Percentiles rank a stretch among this genome's conserved stretches.
phyloP scores from a whole-genome alignment of 176 grass and related monocot species.

The Pontederia crassipes region DNA sequence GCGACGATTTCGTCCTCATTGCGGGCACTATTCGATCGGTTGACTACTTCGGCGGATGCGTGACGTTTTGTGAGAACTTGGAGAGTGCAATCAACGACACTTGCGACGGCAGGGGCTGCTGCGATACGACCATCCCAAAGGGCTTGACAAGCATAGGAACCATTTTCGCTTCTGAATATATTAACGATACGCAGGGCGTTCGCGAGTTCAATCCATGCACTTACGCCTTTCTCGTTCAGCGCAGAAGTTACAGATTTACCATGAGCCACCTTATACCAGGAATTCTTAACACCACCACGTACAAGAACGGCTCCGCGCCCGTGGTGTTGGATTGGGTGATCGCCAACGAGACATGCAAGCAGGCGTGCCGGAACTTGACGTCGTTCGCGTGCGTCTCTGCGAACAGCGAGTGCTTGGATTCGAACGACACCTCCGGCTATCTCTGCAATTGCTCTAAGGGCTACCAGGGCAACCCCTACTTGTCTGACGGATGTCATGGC shows the following conservation, averaged over 20 bases:
- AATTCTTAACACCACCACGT: not conserved
- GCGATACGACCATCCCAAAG: slow-evolving; percentile 40
- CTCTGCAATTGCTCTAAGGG: slow-evolving; percentile 38
- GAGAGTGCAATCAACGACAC: slow-evolving; percentile 24
- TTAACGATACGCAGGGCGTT: no score
- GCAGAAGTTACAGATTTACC: slow-evolving; percentile 40
- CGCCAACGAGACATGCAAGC: not conserved
- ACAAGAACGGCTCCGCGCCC: not conserved
- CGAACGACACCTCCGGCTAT: slow-evolving; percentile 29
- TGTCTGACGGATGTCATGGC: slow-evolving; percentile 29
- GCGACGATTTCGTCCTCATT: slow-evolving; percentile 13
- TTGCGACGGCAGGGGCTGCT: slow-evolving; percentile 69
- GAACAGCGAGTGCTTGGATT: slow-evolving; percentile 25
- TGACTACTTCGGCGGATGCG: slow-evolving; percentile 30
- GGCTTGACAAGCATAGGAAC: slow-evolving; percentile 35
- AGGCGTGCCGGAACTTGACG: not conserved
- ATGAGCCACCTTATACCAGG: slow-evolving; percentile 31
- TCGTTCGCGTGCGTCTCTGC: slow-evolving; percentile 15
- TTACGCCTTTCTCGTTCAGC: slow-evolving; percentile 50
- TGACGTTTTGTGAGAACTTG: not conserved
- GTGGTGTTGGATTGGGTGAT: slow-evolving; percentile 3
- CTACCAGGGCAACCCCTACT: slow-evolving; percentile 48
- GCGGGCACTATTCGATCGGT: slow-evolving; percentile 2
- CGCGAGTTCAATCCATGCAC: slow-evolving; percentile 25
- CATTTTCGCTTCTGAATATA: no score